These are phyloP conservation scores for Otatea glauca DNA, from an alignment of 176 grass and related monocot genomes.

Conservation along the genomic window DNA sequence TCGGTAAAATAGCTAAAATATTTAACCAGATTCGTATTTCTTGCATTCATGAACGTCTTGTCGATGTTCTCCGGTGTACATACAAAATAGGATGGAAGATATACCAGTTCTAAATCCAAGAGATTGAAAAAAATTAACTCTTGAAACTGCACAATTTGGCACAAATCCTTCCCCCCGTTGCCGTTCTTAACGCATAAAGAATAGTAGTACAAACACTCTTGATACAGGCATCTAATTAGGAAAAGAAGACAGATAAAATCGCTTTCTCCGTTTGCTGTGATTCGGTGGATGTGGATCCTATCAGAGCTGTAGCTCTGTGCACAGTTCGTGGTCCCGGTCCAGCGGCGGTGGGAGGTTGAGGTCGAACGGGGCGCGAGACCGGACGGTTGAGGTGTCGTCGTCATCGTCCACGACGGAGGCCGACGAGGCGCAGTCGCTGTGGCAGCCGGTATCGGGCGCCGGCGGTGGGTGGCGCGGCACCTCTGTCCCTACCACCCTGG, in stretches of 20 bases:
- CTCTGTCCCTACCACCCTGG: background rate
- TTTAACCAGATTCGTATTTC: background rate
- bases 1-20: background rate
- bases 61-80: background rate
- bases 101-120: conserved; percentile 20
- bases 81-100: background rate
- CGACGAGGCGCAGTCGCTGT: conserved; percentile 66
- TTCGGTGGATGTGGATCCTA: conserved; percentile 25
- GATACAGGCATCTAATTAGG: conserved; percentile 22
- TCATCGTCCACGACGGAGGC: conserved; percentile 57
- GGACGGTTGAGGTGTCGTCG: conserved; percentile 46
- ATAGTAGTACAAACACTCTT: conserved; percentile 22
- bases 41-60: background rate
- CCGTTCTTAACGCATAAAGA: conserved; percentile 40
- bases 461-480: background rate
- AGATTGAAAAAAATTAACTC: background rate
- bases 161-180: background rate
- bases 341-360: conserved; percentile 52
- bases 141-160: conserved; percentile 8
- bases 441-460: conserved; percentile 36
- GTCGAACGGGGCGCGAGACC: conserved; percentile 33
- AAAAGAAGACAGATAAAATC: conserved; percentile 12
- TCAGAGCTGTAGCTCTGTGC: conserved; percentile 55
- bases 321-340: conserved; percentile 11
- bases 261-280: background rate